Evolutionary conservation across 768 basidiomycete genomes (phyloP).

Genomic region (Boletus huronensis): DNA sequence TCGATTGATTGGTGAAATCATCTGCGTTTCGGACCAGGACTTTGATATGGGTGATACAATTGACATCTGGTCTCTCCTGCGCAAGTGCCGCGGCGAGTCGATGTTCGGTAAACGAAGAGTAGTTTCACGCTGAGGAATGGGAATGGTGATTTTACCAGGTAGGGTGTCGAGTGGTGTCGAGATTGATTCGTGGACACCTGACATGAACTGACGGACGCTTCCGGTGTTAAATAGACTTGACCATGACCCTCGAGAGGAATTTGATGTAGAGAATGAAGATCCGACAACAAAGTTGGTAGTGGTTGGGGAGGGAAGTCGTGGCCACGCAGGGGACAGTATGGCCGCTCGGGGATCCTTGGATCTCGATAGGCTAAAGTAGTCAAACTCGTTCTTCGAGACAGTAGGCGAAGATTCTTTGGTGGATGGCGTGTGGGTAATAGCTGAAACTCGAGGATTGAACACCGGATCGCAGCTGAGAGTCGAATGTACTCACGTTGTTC

Average conservation of each 20-base stretch:
- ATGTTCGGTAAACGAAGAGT: slow-evolving; percentile 21
- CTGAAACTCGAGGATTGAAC: not conserved
- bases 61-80: slow-evolving; percentile 26
- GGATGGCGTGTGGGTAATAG: slow-evolving; percentile 12
- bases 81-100: slow-evolving; percentile 29
- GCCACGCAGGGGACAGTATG: slow-evolving; percentile 50
- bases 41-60: slow-evolving; percentile 41
- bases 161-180: slow-evolving; percentile 35
- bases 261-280: slow-evolving; percentile 48
- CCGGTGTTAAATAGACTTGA: slow-evolving; percentile 71
- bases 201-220: slow-evolving; percentile 65
- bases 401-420: slow-evolving; percentile 16
- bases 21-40: slow-evolving; percentile 54
- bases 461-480: not conserved
- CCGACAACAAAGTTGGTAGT: slow-evolving; percentile 35
- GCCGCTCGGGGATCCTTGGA: slow-evolving; percentile 37
- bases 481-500: slow-evolving; percentile 13
- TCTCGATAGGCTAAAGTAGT: slow-evolving; percentile 54
- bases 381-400: slow-evolving; percentile 35
- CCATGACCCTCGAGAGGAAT: slow-evolving; percentile 76
- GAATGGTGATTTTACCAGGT: slow-evolving; percentile 22
- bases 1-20: slow-evolving; percentile 21
- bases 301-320: slow-evolving; percentile 46
- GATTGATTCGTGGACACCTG: slow-evolving; percentile 52
- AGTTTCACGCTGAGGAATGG: slow-evolving; percentile 23